Evolutionary conservation across 257 asterid species (phyloP), one percentile per base, ranked within the genome.

Genomic region (Avicennia marina): DNA sequence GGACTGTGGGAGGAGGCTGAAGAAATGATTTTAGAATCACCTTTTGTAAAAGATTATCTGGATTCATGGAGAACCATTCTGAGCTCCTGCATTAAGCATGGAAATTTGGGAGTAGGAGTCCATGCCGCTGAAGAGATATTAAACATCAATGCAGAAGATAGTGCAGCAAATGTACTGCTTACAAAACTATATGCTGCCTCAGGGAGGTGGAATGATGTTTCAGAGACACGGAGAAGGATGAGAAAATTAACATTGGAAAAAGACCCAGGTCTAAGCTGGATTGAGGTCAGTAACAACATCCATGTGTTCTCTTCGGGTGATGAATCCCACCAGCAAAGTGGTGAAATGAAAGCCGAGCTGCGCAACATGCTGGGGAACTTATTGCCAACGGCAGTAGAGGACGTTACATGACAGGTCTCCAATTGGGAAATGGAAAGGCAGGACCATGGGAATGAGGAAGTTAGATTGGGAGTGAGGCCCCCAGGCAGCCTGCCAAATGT

Each of bases 201-300:
- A 0, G 91, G 85, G 33, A 82, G 77, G 44, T 87, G 98, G 94
- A 78, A 58, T 1, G 72, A 67, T 15, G 96, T 79, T 25, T 64
- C 61, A 13, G 77, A 74, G 64, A 77, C 51, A 43, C 72, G 96
- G 77, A 82, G 84, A 52, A 81, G 66, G 59, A 72, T 79, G 61
- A 81, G 79, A 55, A 66, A 32, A 33, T 56, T 43, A 17, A 21
- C 20, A 62, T 11, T 65, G 61, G 90, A 73, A 12, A 90, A 81
- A 64, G 87, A 83, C 11, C 89, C 87, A 0, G 98, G 95, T 36
- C 46, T 85, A 13, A 87, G 96, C 73, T 90, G 96, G 94, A 74
- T 77, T 56, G 88, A 85, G 68, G 72, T 72, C 2, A 32, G 7
- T 45, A 76, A 78, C 49, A 42, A 40, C 63, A 45, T 78, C 12